Percentiles rank a stretch among this genome's conserved stretches.
These are phyloP conservation scores for Spinellus fusiger DNA, from an alignment of 192 early-diverging fungal genomes.

Conservation along the genomic window DNA sequence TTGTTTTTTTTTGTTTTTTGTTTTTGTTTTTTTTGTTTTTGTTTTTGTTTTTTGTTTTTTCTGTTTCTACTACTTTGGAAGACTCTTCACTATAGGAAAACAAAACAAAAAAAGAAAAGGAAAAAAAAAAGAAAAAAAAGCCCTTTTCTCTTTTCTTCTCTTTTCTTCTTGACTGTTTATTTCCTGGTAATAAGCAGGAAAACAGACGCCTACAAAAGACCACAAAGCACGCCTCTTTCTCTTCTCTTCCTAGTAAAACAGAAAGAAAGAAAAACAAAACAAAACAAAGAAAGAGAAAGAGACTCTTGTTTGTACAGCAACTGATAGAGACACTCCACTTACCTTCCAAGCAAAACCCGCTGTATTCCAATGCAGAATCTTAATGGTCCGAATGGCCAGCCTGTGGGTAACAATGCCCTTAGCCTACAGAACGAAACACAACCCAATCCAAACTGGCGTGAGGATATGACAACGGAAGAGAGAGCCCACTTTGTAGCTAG, in stretches of 20 bases:
- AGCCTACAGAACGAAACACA: neutral
- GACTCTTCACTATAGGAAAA: too few species aligned
- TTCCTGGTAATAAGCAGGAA: neutral
- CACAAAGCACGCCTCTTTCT: neutral
- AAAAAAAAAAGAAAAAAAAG: too few species aligned
- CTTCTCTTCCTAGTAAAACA: neutral
- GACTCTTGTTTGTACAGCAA: neutral
- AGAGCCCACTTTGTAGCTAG: constrained; percentile 24
- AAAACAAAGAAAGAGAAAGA: neutral
- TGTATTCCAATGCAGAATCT: neutral
- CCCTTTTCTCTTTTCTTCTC: neutral
- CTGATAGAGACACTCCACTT: too few species aligned
- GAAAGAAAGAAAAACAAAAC: neutral
- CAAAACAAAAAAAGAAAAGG: neutral
- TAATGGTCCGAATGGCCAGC: neutral
- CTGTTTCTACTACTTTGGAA: neutral
- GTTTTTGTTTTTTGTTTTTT: neutral
- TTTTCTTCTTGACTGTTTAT: neutral
- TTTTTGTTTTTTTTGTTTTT: neutral
- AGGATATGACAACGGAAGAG: constrained; percentile 26
- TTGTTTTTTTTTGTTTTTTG: neutral
- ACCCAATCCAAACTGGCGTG: constrained; percentile 30
- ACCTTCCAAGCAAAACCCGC: too few species aligned
- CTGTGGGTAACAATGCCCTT: neutral
- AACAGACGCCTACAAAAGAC: neutral